Conservation (phyloP, 2,329 filamentous ascomycete genomes). For the Aspergillus alliaceus region DNA sequence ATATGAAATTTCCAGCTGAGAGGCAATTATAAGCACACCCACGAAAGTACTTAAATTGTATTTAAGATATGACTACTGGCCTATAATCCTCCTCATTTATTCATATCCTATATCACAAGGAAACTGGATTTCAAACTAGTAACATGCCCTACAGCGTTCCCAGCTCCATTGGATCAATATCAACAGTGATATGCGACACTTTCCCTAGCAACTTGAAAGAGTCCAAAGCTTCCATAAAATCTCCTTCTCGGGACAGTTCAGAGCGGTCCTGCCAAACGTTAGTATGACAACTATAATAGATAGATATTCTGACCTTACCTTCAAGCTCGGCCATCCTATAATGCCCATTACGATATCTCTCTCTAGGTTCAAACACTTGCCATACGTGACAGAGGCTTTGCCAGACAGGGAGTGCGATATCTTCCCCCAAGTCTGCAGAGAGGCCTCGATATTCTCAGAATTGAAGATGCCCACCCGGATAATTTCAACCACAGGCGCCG, state of each 20-base stretch:
- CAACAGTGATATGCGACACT: not conserved
- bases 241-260: not conserved
- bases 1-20: too few relatives aligned
- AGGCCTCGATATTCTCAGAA: not conserved
- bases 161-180: not conserved
- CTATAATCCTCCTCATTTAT: too few relatives aligned
- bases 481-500: not conserved
- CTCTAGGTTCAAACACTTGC: not conserved
- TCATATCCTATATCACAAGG: too few relatives aligned
- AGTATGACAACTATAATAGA: not conserved
- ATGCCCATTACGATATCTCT: not conserved
- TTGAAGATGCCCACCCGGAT: not conserved
- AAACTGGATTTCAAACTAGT: too few relatives aligned
- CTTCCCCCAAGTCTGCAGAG: not conserved
- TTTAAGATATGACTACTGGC: too few relatives aligned
- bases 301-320: not conserved
- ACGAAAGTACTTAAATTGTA: too few relatives aligned
- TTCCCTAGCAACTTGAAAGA: not conserved
- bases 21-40: too few relatives aligned
- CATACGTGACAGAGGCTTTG: not conserved
- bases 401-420: not conserved
- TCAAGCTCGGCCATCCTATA: not conserved
- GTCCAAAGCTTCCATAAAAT: not conserved
- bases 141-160: too few relatives aligned
- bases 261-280: not conserved